phyloP scores from a whole-genome alignment of 345 rosid species.

The Eucalyptus microcorys region DNA sequence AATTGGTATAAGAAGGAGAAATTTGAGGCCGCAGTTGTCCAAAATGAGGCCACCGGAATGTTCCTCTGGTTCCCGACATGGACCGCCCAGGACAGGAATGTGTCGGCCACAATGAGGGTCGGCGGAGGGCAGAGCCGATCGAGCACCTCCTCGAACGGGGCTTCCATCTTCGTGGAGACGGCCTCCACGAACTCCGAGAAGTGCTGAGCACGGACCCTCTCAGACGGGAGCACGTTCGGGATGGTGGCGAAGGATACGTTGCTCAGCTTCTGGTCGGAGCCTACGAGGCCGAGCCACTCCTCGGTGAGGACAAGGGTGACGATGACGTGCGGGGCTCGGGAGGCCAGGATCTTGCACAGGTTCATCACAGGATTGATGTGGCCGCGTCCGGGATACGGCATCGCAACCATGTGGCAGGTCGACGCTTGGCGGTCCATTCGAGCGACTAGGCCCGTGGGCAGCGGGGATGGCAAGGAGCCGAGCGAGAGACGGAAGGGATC shows the following conservation, averaged over 20 bases:
- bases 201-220: slow-evolving; percentile 3
- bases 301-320: slow-evolving; percentile 15
- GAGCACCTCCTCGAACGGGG: background rate
- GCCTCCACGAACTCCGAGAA: background rate
- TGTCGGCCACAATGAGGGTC: slow-evolving; percentile 17
- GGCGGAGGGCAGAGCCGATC: slow-evolving; percentile 7
- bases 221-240: slow-evolving; percentile 16
- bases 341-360: slow-evolving; percentile 11
- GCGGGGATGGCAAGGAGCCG: background rate
- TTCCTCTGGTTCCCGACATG: slow-evolving; percentile 15
- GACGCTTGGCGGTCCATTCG: background rate
- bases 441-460: background rate
- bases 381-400: slow-evolving; percentile 17
- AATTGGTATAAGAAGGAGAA: slow-evolving; percentile 12
- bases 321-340: background rate
- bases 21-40: slow-evolving; percentile 24
- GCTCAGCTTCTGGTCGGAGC: background rate
- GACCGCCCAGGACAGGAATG: slow-evolving; percentile 16
- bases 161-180: background rate
- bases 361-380: slow-evolving; percentile 25
- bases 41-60: slow-evolving; percentile 42
- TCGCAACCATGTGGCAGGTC: slow-evolving; percentile 1
- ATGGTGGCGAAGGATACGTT: slow-evolving; percentile 1
- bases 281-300: slow-evolving; percentile 15
- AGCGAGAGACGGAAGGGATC: background rate